phyloP scores from a whole-genome alignment of 2,329 filamentous ascomycete species.

The Colletotrichum truncatum region DNA sequence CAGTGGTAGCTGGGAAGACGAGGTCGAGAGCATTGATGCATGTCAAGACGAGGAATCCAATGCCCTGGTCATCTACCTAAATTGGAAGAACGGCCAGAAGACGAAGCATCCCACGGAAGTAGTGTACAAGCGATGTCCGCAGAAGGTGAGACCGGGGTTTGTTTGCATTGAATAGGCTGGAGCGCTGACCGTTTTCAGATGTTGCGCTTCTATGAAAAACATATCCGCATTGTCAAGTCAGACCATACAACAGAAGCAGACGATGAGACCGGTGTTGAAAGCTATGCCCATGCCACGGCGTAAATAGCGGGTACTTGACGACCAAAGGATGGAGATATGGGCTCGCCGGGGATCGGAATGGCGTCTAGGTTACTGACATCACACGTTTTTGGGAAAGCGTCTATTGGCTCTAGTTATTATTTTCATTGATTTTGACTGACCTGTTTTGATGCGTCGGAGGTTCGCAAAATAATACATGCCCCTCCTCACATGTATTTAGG shows the following conservation, averaged over 20 bases:
- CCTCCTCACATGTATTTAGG: background rate
- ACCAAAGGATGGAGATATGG: background rate
- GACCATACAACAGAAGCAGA: constrained; percentile 28
- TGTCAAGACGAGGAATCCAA: constrained; percentile 71
- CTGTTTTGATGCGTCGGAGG: background rate
- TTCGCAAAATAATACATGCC: background rate
- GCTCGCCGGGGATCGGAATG: background rate
- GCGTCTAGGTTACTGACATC: background rate
- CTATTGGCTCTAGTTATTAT: no score
- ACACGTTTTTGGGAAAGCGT: background rate
- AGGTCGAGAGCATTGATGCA: constrained; percentile 75
- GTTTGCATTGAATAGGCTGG: background rate
- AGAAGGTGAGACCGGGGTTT: constrained; percentile 70
- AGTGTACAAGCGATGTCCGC: constrained; percentile 80
- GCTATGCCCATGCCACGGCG: constrained; percentile 15
- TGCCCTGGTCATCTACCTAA: constrained; percentile 73
- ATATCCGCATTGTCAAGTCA: constrained; percentile 62
- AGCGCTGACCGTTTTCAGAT: constrained; percentile 50
- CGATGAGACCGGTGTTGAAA: constrained; percentile 22
- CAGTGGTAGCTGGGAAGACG: constrained; percentile 79
- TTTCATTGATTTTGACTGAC: background rate
- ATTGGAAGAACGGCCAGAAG: constrained; percentile 79
- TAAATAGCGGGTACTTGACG: background rate
- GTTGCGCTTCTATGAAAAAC: constrained; percentile 67
- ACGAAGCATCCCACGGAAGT: constrained; percentile 75